These are phyloP conservation scores for Chaetomium sp. DNA, from an alignment of 2,329 filamentous ascomycete species.

Conservation along the genomic window DNA sequence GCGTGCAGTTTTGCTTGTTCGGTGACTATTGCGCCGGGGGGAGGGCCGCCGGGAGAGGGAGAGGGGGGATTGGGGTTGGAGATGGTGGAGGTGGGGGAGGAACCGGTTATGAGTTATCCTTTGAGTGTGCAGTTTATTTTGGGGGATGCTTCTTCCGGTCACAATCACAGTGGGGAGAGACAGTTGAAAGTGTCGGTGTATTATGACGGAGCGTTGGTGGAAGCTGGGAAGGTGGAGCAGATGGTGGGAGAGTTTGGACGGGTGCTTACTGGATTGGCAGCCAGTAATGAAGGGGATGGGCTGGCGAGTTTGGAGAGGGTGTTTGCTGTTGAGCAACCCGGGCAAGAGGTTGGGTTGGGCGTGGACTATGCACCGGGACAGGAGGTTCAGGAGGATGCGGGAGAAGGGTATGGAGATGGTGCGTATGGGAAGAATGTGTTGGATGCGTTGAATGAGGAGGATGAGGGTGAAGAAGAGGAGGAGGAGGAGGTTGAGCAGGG, in stretches of 20 bases:
- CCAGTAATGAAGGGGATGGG: conserved; percentile 2
- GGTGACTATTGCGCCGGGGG: conserved; percentile 5
- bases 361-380: neutral
- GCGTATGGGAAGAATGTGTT: neutral
- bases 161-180: too few relatives aligned
- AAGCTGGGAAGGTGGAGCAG: conserved; percentile 1
- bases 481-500: conserved; percentile 3
- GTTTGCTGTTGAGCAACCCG: neutral
- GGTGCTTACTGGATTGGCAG: neutral
- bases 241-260: conserved; percentile 6
- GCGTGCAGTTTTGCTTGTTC: conserved; percentile 10
- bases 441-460: conserved; percentile 5
- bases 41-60: neutral
- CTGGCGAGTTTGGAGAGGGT: neutral
- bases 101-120: conserved; percentile 10
- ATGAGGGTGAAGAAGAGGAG: conserved; percentile 5
- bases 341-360: neutral
- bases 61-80: neutral
- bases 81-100: neutral
- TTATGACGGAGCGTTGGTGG: conserved; percentile 5
- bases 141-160: too few relatives aligned
- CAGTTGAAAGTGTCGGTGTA: conserved; percentile 7
- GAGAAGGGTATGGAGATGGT: neutral
- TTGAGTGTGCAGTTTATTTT: conserved; percentile 10
- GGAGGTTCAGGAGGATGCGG: neutral